Evolutionary conservation across 257 asterid genomes (phyloP), one percentile per base, ranked within the genome.

Genomic region (Leptodermis oblonga): DNA sequence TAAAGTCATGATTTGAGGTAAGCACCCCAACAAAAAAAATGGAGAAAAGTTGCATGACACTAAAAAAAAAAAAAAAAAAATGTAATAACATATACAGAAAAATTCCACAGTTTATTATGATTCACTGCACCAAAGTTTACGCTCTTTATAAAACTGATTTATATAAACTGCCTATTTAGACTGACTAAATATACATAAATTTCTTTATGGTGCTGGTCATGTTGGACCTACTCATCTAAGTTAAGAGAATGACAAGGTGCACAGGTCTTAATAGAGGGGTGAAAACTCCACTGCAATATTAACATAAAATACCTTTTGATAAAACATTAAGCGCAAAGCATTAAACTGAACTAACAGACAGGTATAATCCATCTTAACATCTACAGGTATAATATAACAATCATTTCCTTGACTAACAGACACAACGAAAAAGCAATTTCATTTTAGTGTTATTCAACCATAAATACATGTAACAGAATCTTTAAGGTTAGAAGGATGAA

Each of bases 31-130:
- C 64, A 59, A 28, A 11, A 30, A 9, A 20, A 13, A 59, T 30
- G 41, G 64, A 58, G 64, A 59, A 23, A 61, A 61, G 66, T 61
- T 34, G 26, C 66, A 20, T 20, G 37, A 61, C 3, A 51, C 11
- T 2, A 26, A n/a, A 20, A 20, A 0, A 23, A 61, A 31, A 23
- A 26, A 4, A 37, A 18, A 17, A 33, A 4, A 18, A 34, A 60
- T 5, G 12, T 61, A 61, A 33, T 20, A 28, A 34, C 23, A 64
- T 12, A 26, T 4, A 62, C 15, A n/a, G 52, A 62, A 10, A n/a
- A 62, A 4, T 23, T 22, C 33, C 23, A 49, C 55, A 49, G 55
- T 22, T n/a, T 22, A 14, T 64, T 23, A 41, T 6, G 13, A 11
- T n/a, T 41, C 20, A 28, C 52, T 39, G 52, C 7, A 25, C n/a